phyloP scores from a whole-genome alignment of 192 early-diverging fungal genomes.

The Podila minutissima region DNA sequence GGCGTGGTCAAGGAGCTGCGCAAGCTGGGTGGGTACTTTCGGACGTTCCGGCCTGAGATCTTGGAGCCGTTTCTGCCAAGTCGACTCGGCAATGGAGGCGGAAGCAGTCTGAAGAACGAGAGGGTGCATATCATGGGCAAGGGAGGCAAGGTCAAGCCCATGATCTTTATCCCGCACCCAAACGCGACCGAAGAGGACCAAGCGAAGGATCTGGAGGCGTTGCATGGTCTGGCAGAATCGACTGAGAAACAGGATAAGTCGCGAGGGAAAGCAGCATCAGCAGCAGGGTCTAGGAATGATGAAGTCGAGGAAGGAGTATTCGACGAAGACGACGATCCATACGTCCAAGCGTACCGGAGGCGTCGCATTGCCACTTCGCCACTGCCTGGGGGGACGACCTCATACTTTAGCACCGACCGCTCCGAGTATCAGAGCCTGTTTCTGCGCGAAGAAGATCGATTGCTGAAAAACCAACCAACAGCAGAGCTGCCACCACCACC shows the following conservation, averaged over 20 bases:
- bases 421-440: slow-evolving; percentile 34
- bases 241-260: background rate
- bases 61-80: slow-evolving; percentile 40
- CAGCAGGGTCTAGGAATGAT: background rate
- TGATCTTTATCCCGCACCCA: slow-evolving; percentile 49
- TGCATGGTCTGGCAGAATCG: slow-evolving; percentile 15
- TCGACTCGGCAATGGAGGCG: slow-evolving; percentile 14
- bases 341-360: slow-evolving; percentile 9
- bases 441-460: slow-evolving; percentile 7
- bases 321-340: slow-evolving; percentile 41
- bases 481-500: background rate
- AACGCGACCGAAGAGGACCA: slow-evolving; percentile 45
- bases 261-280: background rate
- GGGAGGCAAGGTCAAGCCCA: slow-evolving; percentile 36
- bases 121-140: slow-evolving; percentile 35
- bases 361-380: slow-evolving; percentile 30
- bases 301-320: slow-evolving; percentile 6
- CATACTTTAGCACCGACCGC: slow-evolving; percentile 23
- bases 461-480: background rate
- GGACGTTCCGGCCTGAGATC: slow-evolving; percentile 48
- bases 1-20: slow-evolving; percentile 48
- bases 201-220: slow-evolving; percentile 16
- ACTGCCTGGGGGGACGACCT: slow-evolving; percentile 22
- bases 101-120: background rate
- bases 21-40: slow-evolving; percentile 57